A percentile compares a stretch with the other conserved stretches of the same genome.
Conservation (phyloP, 208 protist species). For the Leishmania mexicana region DNA sequence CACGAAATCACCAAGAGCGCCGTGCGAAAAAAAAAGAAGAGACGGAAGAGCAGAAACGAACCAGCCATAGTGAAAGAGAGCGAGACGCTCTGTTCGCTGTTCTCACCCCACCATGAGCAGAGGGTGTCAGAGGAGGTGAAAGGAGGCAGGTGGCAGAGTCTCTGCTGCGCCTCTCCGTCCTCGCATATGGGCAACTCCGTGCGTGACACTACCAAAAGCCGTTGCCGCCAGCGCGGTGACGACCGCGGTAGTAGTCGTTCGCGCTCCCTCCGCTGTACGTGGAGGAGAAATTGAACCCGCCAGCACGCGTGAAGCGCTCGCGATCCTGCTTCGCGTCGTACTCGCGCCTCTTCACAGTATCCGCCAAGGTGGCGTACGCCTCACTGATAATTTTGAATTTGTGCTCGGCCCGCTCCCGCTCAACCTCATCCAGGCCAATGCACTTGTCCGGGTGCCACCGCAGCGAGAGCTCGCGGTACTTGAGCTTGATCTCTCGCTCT, state of each 20-base stretch:
- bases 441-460: conserved; percentile 93
- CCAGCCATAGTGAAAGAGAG: neutral
- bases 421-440: conserved; percentile 59
- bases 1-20: neutral
- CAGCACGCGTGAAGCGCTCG: conserved; percentile 47
- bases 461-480: conserved; percentile 89
- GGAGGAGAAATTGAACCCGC: conserved; percentile 41
- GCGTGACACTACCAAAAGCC: conserved; percentile 58
- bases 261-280: conserved; percentile 45
- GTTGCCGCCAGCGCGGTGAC: conserved; percentile 44
- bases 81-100: neutral
- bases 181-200: neutral
- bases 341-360: conserved; percentile 74
- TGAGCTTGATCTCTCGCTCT: conserved; percentile 84
- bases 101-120: neutral
- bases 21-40: neutral
- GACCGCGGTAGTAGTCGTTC: conserved; percentile 60
- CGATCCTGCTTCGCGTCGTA: conserved; percentile 83
- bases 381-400: conserved; percentile 93
- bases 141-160: neutral
- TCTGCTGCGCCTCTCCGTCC: neutral
- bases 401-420: conserved; percentile 79
- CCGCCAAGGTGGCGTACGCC: conserved; percentile 78
- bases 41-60: conserved; percentile 2
- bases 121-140: neutral